These are phyloP conservation scores for Ceratobasidium sp. DNA, from an alignment of 1,284 basidiomycete species.

Conservation along the genomic window DNA sequence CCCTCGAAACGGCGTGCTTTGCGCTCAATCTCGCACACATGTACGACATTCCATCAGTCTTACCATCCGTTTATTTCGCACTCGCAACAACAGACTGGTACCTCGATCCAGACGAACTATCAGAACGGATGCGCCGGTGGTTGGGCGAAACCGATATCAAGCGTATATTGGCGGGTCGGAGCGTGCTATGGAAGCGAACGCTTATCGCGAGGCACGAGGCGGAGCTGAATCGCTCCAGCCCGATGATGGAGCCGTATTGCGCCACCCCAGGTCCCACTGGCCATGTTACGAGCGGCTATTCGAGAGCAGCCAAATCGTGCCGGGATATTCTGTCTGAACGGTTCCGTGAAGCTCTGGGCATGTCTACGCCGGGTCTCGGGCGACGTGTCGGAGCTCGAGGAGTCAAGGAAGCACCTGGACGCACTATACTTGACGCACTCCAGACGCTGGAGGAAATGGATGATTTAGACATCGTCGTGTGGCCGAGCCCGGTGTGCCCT, in stretches of 20 bases:
- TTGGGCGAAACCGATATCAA: background rate
- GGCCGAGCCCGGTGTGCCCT: conserved; percentile 20
- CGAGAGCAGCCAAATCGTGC: conserved; percentile 19
- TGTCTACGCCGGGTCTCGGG: background rate
- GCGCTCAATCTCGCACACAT: conserved; percentile 20
- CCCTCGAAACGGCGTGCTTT: conserved; percentile 18
- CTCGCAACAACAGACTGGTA: conserved; percentile 2
- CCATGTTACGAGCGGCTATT: conserved; percentile 1
- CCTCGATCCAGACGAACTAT: conserved; percentile 1
- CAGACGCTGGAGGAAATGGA: conserved; percentile 22
- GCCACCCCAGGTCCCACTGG: conserved; percentile 5
- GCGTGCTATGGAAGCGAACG: conserved; percentile 20
- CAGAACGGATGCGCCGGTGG: background rate
- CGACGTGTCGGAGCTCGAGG: background rate
- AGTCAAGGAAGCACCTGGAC: background rate
- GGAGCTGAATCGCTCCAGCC: background rate
- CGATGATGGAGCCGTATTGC: conserved; percentile 23
- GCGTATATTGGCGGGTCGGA: background rate
- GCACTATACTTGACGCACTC: conserved; percentile 1
- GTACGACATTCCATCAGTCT: conserved; percentile 1
- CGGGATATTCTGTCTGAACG: conserved; percentile 13
- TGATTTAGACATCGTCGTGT: conserved; percentile 21
- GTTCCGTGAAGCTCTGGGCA: conserved; percentile 5
- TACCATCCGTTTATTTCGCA: conserved; percentile 9
- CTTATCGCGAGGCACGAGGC: conserved; percentile 18